Evolutionary conservation across 23 red algal genomes (phyloP).

Genomic region (Gracilaria gracilis): DNA sequence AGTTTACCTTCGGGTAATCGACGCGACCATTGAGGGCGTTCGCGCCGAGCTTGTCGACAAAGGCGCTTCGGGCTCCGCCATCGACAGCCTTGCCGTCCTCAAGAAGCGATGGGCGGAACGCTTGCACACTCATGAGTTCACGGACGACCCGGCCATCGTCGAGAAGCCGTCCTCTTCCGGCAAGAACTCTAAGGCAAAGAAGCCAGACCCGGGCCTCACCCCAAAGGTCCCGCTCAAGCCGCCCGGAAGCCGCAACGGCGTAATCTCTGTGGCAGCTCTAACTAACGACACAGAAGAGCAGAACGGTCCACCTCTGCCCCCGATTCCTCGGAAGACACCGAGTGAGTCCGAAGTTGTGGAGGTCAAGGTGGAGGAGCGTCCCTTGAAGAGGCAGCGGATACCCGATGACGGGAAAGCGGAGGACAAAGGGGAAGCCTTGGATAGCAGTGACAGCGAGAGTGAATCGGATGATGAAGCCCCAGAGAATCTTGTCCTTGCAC

Average conservation of each 20-base stretch:
- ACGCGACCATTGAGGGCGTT: conserved; percentile 76
- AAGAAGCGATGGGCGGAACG: conserved; percentile 61
- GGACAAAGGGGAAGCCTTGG: conserved; percentile 56
- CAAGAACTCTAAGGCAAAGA: conserved; percentile 48
- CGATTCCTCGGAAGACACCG: conserved; percentile 25
- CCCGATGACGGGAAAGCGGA: conserved; percentile 47
- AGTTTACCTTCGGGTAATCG: conserved; percentile 68
- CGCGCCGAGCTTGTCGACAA: conserved; percentile 67
- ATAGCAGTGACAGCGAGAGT: conserved; percentile 74
- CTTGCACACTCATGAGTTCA: conserved; percentile 70
- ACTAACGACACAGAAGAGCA: conserved; percentile 47
- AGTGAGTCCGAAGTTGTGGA: conserved; percentile 12
- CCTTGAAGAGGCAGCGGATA: conserved; percentile 46
- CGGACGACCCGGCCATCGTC: conserved; percentile 68
- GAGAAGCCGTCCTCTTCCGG: conserved; percentile 51
- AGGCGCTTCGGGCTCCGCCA: conserved; percentile 41
- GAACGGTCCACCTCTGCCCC: background rate
- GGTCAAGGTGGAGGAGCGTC: conserved; percentile 36
- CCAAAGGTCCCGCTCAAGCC: conserved; percentile 47
- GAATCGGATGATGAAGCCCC: conserved; percentile 60
- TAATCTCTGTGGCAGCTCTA: conserved; percentile 44
- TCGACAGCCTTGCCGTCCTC: conserved; percentile 59
- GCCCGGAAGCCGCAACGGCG: conserved; percentile 41
- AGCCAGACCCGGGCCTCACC: conserved; percentile 28
- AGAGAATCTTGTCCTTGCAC: conserved; percentile 81